These are phyloP conservation scores for Penicillium sp. DNA, from an alignment of 2,329 filamentous ascomycete species.

Conservation along the genomic window DNA sequence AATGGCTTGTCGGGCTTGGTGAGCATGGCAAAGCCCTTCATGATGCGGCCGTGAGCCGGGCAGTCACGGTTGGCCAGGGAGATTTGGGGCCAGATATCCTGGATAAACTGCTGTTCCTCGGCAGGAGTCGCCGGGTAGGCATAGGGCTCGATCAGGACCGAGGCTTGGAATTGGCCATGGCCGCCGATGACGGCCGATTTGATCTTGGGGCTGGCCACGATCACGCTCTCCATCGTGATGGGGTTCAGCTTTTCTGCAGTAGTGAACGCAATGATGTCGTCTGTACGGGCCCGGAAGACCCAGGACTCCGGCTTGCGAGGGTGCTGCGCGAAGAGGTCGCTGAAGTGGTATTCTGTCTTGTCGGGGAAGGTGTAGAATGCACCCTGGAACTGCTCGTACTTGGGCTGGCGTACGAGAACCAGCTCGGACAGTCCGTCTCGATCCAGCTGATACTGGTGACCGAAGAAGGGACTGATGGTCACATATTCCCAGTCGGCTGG, in stretches of 20 bases:
- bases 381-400: slow-evolving; percentile 3
- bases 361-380: slow-evolving; percentile 20
- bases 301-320: slow-evolving; percentile 15
- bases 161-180: slow-evolving; percentile 5
- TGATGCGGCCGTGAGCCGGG: slow-evolving; percentile 9
- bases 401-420: slow-evolving; percentile 4
- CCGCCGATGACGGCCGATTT: slow-evolving; percentile 18
- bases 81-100: slow-evolving; percentile 9
- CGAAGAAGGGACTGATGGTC: slow-evolving; percentile 5
- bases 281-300: slow-evolving; percentile 15
- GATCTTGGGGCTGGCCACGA: slow-evolving; percentile 12
- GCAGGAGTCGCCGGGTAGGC: slow-evolving; percentile 1
- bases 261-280: slow-evolving; percentile 28
- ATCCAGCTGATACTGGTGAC: slow-evolving; percentile 4
- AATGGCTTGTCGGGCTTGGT: slow-evolving; percentile 8
- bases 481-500: slow-evolving; percentile 7
- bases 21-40: slow-evolving; percentile 4
- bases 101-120: slow-evolving; percentile 2
- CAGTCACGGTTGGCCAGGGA: slow-evolving; percentile 5
- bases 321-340: slow-evolving; percentile 19
- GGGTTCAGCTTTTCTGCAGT: slow-evolving; percentile 30
- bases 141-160: slow-evolving; percentile 9
- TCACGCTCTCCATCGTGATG: slow-evolving; percentile 14
- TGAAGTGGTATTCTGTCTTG: slow-evolving; percentile 13
- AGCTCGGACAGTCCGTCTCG: slow-evolving; percentile 6